A percentile compares a stretch with the other conserved stretches of the same genome.
These are phyloP conservation scores for Salvia splendens DNA, from an alignment of 257 asterid species.

Conservation along the genomic window DNA sequence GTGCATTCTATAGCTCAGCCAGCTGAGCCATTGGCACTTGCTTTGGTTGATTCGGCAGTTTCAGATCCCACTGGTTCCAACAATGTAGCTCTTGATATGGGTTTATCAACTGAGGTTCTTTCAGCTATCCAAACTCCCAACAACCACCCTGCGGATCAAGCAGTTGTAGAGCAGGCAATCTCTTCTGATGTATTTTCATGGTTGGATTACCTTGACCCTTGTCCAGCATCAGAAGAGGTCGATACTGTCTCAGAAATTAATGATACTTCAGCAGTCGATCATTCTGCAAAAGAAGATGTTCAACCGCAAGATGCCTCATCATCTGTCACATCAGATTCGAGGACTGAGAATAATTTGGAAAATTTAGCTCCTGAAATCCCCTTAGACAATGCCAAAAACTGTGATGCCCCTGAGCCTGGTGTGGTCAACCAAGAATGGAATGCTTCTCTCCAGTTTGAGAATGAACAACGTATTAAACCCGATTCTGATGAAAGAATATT, in stretches of 20 bases:
- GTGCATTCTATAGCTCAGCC: slow-evolving; percentile 38
- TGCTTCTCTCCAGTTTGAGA: slow-evolving; percentile 37
- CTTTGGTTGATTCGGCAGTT: slow-evolving; percentile 42
- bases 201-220: slow-evolving; percentile 58
- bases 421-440: slow-evolving; percentile 33
- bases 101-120: slow-evolving; percentile 42
- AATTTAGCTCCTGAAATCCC: slow-evolving; percentile 29
- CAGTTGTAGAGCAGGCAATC: slow-evolving; percentile 33
- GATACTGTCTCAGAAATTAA: slow-evolving; percentile 35
- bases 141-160: slow-evolving; percentile 34
- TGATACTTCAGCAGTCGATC: slow-evolving; percentile 40
- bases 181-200: slow-evolving; percentile 47
- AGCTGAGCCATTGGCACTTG: slow-evolving; percentile 35
- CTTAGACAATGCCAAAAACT: slow-evolving; percentile 30
- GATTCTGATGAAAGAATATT: slow-evolving; percentile 29
- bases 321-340: slow-evolving; percentile 35
- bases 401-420: slow-evolving; percentile 37
- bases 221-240: slow-evolving; percentile 34
- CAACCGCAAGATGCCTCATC: slow-evolving; percentile 34
- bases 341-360: slow-evolving; percentile 30
- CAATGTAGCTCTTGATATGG: slow-evolving; percentile 51
- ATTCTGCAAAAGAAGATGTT: slow-evolving; percentile 45
- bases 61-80: slow-evolving; percentile 41
- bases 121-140: slow-evolving; percentile 37
- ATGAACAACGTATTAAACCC: slow-evolving; percentile 33